These are phyloP conservation scores for Cladosporium sp. DNA, from an alignment of 2,329 filamentous ascomycete genomes.

Conservation along the genomic window DNA sequence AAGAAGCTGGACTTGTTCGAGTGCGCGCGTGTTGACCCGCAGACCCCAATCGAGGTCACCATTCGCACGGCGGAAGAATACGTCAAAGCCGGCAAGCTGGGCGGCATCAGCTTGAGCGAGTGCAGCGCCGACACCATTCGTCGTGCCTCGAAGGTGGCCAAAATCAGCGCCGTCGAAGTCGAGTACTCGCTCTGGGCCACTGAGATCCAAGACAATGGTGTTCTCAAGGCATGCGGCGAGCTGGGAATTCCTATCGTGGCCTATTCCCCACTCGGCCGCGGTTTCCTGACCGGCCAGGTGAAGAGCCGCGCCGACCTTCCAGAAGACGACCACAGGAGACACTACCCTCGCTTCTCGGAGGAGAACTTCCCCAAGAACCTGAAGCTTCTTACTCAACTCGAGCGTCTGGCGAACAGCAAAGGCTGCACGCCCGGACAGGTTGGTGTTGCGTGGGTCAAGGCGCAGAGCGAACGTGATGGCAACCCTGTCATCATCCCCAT, in stretches of 20 bases:
- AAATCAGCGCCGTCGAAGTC: slow-evolving; percentile 57
- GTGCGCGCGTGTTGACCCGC: slow-evolving; percentile 41
- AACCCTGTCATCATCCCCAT: slow-evolving; percentile 44
- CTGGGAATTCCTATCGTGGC: slow-evolving; percentile 65
- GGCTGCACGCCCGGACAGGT: slow-evolving; percentile 45
- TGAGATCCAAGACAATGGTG: slow-evolving; percentile 55
- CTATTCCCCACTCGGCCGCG: slow-evolving; percentile 67
- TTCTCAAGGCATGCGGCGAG: slow-evolving; percentile 55
- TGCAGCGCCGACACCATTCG: slow-evolving; percentile 44
- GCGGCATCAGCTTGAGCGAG: slow-evolving; percentile 45
- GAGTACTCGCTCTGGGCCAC: slow-evolving; percentile 57
- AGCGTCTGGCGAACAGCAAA: slow-evolving; percentile 57
- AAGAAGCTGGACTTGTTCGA: slow-evolving; percentile 49
- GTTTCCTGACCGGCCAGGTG: slow-evolving; percentile 53
- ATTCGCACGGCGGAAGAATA: slow-evolving; percentile 39
- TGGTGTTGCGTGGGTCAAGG: slow-evolving; percentile 47
- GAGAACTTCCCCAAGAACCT: slow-evolving; percentile 63
- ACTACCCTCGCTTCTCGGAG: slow-evolving; percentile 57
- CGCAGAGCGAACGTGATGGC: slow-evolving; percentile 39
- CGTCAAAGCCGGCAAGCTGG: slow-evolving; percentile 35
- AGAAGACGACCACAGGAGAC: slow-evolving; percentile 44
- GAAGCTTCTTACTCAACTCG: slow-evolving; percentile 55
- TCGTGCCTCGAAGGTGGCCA: slow-evolving; percentile 49
- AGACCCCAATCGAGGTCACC: slow-evolving; percentile 43
- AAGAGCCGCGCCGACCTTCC: slow-evolving; percentile 53